Base-by-base conservation (phyloP, 2,329 filamentous ascomycete genomes). In the Decorospora gaudefroyi region DNA sequence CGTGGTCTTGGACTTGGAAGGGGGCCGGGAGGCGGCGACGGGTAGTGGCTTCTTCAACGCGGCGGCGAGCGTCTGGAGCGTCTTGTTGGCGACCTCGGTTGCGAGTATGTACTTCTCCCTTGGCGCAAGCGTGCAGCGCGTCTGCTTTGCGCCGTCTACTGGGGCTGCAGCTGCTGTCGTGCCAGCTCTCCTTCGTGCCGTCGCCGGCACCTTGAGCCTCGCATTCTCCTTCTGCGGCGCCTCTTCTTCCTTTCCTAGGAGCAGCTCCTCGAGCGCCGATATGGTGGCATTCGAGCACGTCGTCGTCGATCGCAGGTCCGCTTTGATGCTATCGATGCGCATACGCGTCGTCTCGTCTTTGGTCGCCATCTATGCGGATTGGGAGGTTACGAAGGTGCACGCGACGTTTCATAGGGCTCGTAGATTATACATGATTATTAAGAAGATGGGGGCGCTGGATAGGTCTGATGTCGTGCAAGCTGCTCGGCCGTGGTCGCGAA, bases 61-160 rank as follows among this genome's bases (percentile, higher is more conserved):
- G 42, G 87, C 83, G n/a, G 78, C 78, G 3, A 92, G 76, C 7
- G 80, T 77, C 60, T 87, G 90, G 26, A 91, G 75, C 1, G 84
- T 78, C 5, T 76, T 74, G 64, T 91, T 92, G 59, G 90, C 82
- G 23, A 89, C 76, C 49, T 90, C 81, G 0, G 87, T 89, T 9
- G 87, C 87, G 23, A 91, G 72, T 30, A 81, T 75, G 36, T 83
- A 83, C 65, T 79, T 82, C 45, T 89, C 85, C 56, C 79, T 81
- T 4, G 75, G 64, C 4, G 78, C 72, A 19, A 86, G 67, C n/a
- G 44, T 32, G 9, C 39, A 40, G 2, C 56, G n/a, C 4, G 53
- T 43, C 32, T 72, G 70, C 36, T 73, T 72, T 22, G 68, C 66
- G 30, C 65, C 67, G 22, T 75, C 54, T 49, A 68, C 53, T 58